A percentile compares a stretch with the other conserved stretches of the same genome.
These are phyloP conservation scores for baker's yeast (Saccharomyces cerevisiae) DNA, from an alignment of 805 yeast species.

Conservation along the genomic window DNA sequence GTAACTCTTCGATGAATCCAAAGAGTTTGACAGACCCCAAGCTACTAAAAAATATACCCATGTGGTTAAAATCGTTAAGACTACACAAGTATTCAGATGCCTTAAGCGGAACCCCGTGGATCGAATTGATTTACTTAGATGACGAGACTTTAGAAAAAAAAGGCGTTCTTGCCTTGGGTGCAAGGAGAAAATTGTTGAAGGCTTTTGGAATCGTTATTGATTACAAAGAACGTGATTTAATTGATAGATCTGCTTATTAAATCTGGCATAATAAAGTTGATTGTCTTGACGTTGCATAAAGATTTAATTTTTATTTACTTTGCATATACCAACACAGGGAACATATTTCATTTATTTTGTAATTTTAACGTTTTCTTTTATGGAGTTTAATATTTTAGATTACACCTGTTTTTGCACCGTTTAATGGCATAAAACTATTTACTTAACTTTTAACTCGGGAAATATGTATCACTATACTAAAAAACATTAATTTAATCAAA, in stretches of 20 bases:
- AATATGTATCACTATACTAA: no score
- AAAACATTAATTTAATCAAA: no score
- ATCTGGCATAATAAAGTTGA: background rate
- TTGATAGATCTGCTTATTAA: constrained; percentile 23
- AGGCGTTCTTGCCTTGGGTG: constrained; percentile 94
- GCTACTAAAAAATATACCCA: constrained; percentile 69
- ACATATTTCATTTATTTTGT: background rate
- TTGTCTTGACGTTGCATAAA: background rate
- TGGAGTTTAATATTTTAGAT: background rate
- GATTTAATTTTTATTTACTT: background rate
- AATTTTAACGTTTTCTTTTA: background rate
- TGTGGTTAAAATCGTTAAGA: constrained; percentile 84
- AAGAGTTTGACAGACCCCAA: constrained; percentile 45
- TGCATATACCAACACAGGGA: background rate
- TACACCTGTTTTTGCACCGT: no score
- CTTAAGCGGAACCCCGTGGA: constrained; percentile 69
- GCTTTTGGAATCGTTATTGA: constrained; percentile 79
- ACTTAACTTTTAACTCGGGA: no score
- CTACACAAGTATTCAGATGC: constrained; percentile 91
- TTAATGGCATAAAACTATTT: no score
- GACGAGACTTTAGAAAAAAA: constrained; percentile 63
- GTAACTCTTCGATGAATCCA: constrained; percentile 35
- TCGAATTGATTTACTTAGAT: constrained; percentile 58
- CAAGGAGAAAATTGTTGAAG: constrained; percentile 85
- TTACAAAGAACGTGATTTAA: constrained; percentile 36